These are phyloP conservation scores for Akanthomyces dipterigenus DNA, from an alignment of 2,329 filamentous ascomycete genomes.

Conservation along the genomic window DNA sequence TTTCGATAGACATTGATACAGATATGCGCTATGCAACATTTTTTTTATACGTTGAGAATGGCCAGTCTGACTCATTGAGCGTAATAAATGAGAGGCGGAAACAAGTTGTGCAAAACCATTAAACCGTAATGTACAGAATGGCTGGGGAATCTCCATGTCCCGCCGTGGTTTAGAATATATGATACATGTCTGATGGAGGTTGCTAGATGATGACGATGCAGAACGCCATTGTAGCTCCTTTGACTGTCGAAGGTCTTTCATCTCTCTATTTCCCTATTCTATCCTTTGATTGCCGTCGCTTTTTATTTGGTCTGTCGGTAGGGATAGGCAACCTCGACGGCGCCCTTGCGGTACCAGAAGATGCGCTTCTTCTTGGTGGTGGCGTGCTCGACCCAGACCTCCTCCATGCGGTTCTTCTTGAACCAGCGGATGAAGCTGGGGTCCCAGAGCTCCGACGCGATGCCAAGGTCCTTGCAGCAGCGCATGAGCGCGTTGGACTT, in stretches of 20 bases:
- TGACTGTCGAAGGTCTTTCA: too few species aligned
- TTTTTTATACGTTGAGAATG: background rate
- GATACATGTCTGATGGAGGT: background rate
- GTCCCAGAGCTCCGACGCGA: conserved; percentile 95
- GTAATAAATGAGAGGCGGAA: too few species aligned
- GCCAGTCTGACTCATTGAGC: background rate
- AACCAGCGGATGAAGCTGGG: conserved; percentile 82
- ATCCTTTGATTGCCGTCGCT: background rate
- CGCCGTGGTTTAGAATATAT: background rate
- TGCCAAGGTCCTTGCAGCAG: conserved; percentile 95
- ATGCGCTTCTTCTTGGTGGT: conserved; percentile 83
- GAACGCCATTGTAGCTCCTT: too few species aligned
- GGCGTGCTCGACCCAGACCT: conserved; percentile 85
- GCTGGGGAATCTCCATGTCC: background rate
- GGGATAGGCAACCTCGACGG: conserved; percentile 62
- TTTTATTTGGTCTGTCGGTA: conserved; percentile 35
- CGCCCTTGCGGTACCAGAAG: conserved; percentile 74
- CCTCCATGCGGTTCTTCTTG: conserved; percentile 65
- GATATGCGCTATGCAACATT: background rate
- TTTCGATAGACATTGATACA: background rate
- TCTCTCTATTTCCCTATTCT: too few species aligned
- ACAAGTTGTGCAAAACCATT: background rate
- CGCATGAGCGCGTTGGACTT: conserved; percentile 97
- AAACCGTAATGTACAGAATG: conserved; percentile 14
- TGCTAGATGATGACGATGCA: background rate